Conservation (phyloP, 225 moss, liverwort and hornwort genomes). For the Climacium dendroides region DNA sequence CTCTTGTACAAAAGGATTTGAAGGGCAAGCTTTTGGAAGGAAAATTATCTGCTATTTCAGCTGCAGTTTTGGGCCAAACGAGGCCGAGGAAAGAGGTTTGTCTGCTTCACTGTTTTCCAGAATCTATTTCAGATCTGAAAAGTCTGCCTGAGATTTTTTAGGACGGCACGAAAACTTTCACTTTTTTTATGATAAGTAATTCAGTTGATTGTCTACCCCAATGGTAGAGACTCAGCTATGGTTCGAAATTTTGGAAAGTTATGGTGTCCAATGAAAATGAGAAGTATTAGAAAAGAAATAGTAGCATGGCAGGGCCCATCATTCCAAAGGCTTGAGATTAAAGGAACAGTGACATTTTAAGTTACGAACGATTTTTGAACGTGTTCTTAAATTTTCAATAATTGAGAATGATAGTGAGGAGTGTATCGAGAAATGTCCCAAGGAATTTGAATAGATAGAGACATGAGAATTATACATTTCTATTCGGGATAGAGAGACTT, state of each 20-base stretch:
- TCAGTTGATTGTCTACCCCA: background rate
- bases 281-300: background rate
- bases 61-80: constrained; percentile 58
- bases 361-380: background rate
- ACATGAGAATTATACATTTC: background rate
- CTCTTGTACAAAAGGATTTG: constrained; percentile 93
- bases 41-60: constrained; percentile 80
- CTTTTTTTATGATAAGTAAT: background rate
- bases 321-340: background rate
- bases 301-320: background rate
- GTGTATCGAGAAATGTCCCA: background rate
- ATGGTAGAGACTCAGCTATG: background rate
- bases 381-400: no score
- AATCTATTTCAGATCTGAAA: background rate
- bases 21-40: constrained; percentile 95
- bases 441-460: background rate
- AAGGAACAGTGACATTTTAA: background rate
- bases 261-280: background rate
- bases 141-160: background rate
- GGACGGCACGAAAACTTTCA: background rate
- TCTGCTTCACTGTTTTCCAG: background rate
- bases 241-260: background rate
- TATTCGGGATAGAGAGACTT: background rate
- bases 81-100: constrained; percentile 66
- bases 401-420: background rate